Base-by-base conservation (phyloP, 2,329 filamentous ascomycete species). In the Claviceps sp. region DNA sequence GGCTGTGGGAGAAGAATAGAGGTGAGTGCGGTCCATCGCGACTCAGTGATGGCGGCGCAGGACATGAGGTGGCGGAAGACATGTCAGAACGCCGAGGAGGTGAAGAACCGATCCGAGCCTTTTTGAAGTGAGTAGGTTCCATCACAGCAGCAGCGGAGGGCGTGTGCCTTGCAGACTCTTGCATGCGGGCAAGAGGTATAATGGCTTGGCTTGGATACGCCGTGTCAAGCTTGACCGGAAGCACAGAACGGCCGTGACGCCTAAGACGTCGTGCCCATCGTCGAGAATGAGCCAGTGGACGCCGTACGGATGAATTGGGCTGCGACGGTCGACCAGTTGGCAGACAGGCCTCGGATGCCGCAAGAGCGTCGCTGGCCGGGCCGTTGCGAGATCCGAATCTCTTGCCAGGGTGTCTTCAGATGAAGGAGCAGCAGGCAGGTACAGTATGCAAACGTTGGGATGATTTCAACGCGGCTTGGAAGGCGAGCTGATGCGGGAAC, bases 1-100 rank as follows among this genome's bases (percentile, higher is more conserved):
- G 58, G 39, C 67, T 70, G 53, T 71, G 68, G 10, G 75, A 76
- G 59, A 77, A 78, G 64, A 78, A 78, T 26, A 77, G 65, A 5
- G 76, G 75, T 7, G 75, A 78, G 10, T 68, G 66, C n/a, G 71
- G 63, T 37, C 66, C 66, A 45, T 72, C 69, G 34, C 63, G 59
- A 37, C 56, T 56, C 13, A 57, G 50, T 42, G 56, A 51, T 53
- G 51, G 41, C 19, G 17, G 47, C 5, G 53, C 26, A 49, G 56
- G 56, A 51, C 50, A 51, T 55, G 60, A 58, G 54, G 62, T 57
- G 19, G 58, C 53, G 38, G 60, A 59, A 46, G 68, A 65, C 34
- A 78, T 65, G 30, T 76, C 69, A 51, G 76, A 67, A 47, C 62
- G 68, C 34, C 67, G 63, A 10, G 75, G 73, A 16, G 73, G 70